These are phyloP conservation scores for Miscanthus lutarioriparius DNA, from an alignment of 176 grass and related monocot genomes.

Conservation along the genomic window DNA sequence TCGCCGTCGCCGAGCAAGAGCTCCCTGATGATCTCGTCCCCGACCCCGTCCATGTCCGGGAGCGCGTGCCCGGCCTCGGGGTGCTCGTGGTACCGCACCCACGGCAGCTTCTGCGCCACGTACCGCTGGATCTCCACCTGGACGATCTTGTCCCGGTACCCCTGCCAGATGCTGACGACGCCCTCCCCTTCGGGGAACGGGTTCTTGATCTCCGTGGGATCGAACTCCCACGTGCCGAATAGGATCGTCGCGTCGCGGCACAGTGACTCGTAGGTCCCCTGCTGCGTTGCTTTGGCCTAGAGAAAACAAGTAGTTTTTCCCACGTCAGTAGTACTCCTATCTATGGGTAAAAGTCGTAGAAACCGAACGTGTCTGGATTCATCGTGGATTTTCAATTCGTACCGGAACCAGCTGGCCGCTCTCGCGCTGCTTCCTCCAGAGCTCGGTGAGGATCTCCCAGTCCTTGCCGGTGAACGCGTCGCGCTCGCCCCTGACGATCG, in stretches of 20 bases:
- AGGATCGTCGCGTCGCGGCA: conserved; percentile 53
- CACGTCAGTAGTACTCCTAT: too few relatives aligned
- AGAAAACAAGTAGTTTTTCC: not conserved
- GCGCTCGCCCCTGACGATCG: conserved; percentile 18
- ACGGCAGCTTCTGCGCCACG: conserved; percentile 56
- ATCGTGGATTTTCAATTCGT: not conserved
- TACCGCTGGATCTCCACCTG: conserved; percentile 61
- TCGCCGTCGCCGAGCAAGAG: conserved; percentile 38
- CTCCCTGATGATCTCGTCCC: conserved; percentile 41
- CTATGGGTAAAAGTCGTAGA: too few relatives aligned
- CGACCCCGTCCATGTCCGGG: conserved; percentile 1
- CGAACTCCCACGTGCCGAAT: conserved; percentile 67
- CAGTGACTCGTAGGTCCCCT: conserved; percentile 57
- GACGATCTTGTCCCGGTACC: conserved; percentile 46
- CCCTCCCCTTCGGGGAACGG: conserved; percentile 63
- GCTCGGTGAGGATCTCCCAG: conserved; percentile 39
- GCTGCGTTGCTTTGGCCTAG: conserved; percentile 42
- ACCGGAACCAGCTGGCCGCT: conserved; percentile 16
- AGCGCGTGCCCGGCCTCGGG: conserved; percentile 53
- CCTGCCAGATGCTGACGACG: conserved; percentile 70
- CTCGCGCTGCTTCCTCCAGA: not conserved
- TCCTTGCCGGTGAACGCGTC: conserved; percentile 42
- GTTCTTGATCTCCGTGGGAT: conserved; percentile 47
- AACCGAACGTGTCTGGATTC: not conserved
- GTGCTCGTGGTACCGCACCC: conserved; percentile 63